Conservation (phyloP, 352 stramenopile genomes). For the Phytopythium ostracodes region DNA sequence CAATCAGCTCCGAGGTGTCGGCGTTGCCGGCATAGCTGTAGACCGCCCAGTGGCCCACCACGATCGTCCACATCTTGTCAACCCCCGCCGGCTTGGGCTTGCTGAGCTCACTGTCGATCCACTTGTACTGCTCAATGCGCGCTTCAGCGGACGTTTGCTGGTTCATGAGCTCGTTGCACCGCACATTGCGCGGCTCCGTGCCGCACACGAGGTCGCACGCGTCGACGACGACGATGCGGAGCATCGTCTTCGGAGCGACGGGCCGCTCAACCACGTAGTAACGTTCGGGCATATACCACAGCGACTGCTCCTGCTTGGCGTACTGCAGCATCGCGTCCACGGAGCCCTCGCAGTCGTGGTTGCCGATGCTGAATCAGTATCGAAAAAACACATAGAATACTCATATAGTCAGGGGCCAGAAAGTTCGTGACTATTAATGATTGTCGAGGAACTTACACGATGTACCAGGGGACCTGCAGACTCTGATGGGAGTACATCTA, state of each 20-base stretch:
- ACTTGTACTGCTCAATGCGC: slow-evolving; percentile 66
- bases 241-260: slow-evolving; percentile 73
- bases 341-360: slow-evolving; percentile 86
- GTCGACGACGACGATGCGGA: slow-evolving; percentile 78
- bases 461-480: slow-evolving; percentile 80
- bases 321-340: slow-evolving; percentile 82
- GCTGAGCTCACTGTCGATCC: slow-evolving; percentile 64
- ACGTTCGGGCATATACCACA: slow-evolving; percentile 77
- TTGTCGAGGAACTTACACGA: slow-evolving; percentile 47
- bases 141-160: slow-evolving; percentile 57
- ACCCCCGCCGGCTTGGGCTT: slow-evolving; percentile 55
- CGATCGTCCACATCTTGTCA: slow-evolving; percentile 82
- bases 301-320: slow-evolving; percentile 50
- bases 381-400: background rate
- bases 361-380: slow-evolving; percentile 55
- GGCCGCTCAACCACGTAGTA: slow-evolving; percentile 81
- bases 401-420: background rate
- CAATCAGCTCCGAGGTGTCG: slow-evolving; percentile 74
- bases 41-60: slow-evolving; percentile 81
- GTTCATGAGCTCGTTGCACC: slow-evolving; percentile 79
- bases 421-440: no score
- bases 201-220: slow-evolving; percentile 82
- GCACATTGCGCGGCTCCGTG: slow-evolving; percentile 67
- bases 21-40: slow-evolving; percentile 84
- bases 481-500: slow-evolving; percentile 73